Percentiles rank a stretch among this genome's conserved stretches.
Conservation (phyloP, 176 grass and related monocot species). For the Triticum aestivum region DNA sequence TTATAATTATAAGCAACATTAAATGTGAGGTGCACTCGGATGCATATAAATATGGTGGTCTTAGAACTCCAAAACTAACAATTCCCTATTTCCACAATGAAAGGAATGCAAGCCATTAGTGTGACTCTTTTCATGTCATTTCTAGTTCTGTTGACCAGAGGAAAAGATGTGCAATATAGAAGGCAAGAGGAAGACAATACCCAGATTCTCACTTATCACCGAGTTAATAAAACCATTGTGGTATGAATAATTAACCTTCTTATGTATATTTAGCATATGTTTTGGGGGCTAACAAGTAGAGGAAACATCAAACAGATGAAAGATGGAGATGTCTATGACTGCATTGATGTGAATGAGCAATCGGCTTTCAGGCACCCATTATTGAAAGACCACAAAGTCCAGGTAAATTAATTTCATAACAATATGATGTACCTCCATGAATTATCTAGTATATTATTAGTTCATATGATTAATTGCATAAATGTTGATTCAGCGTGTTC, state of each 20-base stretch:
- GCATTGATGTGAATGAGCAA: neutral
- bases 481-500: neutral
- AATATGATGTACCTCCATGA: neutral
- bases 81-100: neutral
- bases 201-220: neutral
- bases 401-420: neutral
- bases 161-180: neutral
- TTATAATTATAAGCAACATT: neutral
- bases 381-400: constrained; percentile 5
- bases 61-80: neutral
- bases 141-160: neutral
- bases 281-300: neutral
- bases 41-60: neutral
- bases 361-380: neutral
- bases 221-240: neutral
- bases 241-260: neutral
- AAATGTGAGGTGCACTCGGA: neutral
- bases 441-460: neutral
- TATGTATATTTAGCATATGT: neutral
- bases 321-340: neutral
- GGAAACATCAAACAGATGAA: neutral
- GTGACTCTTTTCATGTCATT: neutral
- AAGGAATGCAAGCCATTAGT: neutral
- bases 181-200: neutral
- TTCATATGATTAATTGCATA: neutral